These are phyloP conservation scores for Pythium brassicae DNA, from an alignment of 352 stramenopile species.

Conservation along the genomic window DNA sequence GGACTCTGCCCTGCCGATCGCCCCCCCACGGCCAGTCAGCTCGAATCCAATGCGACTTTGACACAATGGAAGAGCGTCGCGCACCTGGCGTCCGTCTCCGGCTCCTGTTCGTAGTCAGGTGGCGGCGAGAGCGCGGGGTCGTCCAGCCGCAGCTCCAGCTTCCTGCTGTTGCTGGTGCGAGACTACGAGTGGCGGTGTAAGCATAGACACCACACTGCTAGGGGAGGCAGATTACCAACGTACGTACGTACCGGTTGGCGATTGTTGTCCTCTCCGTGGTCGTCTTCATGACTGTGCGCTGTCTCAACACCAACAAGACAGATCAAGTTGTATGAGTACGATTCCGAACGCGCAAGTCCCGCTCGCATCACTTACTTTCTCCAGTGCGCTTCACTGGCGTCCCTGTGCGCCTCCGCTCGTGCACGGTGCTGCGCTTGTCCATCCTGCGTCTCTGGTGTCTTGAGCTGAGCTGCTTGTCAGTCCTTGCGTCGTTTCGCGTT, in stretches of 20 bases:
- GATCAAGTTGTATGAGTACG: background rate
- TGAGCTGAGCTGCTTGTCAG: background rate
- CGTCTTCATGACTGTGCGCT: conserved; percentile 2
- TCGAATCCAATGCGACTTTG: background rate
- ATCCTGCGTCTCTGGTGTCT: background rate
- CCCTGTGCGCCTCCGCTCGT: conserved; percentile 9
- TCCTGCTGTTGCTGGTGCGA: conserved; percentile 11
- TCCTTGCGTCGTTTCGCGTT: conserved; percentile 12
- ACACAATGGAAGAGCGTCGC: background rate
- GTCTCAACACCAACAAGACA: background rate
- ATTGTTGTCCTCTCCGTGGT: conserved; percentile 21
- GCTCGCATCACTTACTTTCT: too few relatives aligned
- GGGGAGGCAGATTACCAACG: background rate
- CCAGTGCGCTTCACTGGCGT: background rate
- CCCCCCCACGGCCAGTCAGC: background rate
- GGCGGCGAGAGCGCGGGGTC: conserved; percentile 30
- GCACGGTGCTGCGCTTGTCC: conserved; percentile 8
- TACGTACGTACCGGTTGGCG: background rate
- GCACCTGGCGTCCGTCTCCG: conserved; percentile 20
- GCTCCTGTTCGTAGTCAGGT: conserved; percentile 31
- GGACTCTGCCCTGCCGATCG: conserved; percentile 3
- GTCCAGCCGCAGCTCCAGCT: conserved; percentile 37
- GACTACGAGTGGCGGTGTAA: background rate
- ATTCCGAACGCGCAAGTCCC: too few relatives aligned
- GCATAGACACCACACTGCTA: too few relatives aligned